Conservation (phyloP, 1,284 basidiomycete species). For the Trichosporon sp. region DNA sequence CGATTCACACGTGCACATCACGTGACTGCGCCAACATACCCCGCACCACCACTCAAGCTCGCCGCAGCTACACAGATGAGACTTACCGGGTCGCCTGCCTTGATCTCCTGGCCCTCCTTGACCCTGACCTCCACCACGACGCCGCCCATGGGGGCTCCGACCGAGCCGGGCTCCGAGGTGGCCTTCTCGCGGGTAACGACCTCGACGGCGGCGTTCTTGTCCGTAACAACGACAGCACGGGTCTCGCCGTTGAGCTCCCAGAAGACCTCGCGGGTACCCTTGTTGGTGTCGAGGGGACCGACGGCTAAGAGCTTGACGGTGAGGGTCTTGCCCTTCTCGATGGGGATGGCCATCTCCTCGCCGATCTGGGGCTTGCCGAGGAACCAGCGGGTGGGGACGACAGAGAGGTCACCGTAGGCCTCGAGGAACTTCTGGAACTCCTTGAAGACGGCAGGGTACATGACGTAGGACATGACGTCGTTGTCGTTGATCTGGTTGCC, state of each 20-base stretch:
- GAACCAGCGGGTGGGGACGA: conserved; percentile 96
- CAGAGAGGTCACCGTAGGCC: conserved; percentile 93
- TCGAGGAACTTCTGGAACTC: conserved; percentile 92
- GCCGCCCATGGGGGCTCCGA: conserved; percentile 77
- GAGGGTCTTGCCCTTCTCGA: conserved; percentile 95
- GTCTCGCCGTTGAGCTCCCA: conserved; percentile 92
- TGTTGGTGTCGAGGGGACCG: conserved; percentile 83
- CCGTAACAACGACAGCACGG: conserved; percentile 87
- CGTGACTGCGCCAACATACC: too few relatives aligned
- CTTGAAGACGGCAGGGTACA: conserved; percentile 76
- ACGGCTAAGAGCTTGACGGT: conserved; percentile 95
- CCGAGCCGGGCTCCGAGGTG: conserved; percentile 82
- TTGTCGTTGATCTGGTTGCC: conserved; percentile 87
- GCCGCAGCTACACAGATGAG: too few relatives aligned
- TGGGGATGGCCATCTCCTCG: conserved; percentile 94
- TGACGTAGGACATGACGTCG: conserved; percentile 88
- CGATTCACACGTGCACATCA: too few relatives aligned
- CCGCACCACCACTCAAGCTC: too few relatives aligned
- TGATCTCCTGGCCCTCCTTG: conserved; percentile 93
- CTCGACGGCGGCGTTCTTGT: conserved; percentile 93
- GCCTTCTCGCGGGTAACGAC: conserved; percentile 89
- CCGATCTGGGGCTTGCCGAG: conserved; percentile 82
- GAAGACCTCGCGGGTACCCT: conserved; percentile 89
- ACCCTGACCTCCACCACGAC: conserved; percentile 97
- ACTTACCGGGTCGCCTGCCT: conserved; percentile 84